Base-by-base conservation (phyloP, 345 rosid species). In the Citrus maxima region DNA sequence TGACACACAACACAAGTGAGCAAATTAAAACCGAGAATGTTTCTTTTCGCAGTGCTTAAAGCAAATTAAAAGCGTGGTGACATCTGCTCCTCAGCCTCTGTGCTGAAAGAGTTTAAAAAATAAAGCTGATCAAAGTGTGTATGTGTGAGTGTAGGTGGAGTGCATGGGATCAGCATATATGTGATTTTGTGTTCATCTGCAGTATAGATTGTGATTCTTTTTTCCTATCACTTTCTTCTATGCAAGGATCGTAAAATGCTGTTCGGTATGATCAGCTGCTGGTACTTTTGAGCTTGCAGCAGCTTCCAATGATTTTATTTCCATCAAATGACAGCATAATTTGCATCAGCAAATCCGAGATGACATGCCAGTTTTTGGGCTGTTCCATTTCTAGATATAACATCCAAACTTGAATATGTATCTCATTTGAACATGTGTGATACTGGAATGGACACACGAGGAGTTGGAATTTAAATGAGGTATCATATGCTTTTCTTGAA, bases 91-190 rank as follows among this genome's bases (percentile, higher is more conserved):
- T 83, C 74, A 12, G 51, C 16, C 51, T 12, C 5, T 13, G 51
- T 81, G 80, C 54, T 83, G 56, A 81, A 78, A 61, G 72, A 75
- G 79, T 60, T 42, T 54, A 81, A 35, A 6, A 35, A 35, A 9
- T 7, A 12, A 19, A 28, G 7, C 21, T 2, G 12, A 34, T 30
- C 34, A 19, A 63, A 30, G 10, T 5, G 67, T 28, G 2, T 16
- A 55, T 10, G 21, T 49, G 79, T 56, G 61, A 25, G 65, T 32
- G 65, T 77, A 80, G 82, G 85, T 83, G 86, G 86, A 70, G 82
- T 22, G 83, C 51, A 46, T 12, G 51, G 92, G 88, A 73, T 86
- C 85, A 83, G 89, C 85, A 86, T 85, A 84, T 80, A 74, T 63
- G 72, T 51, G 74, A 51, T 51, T 85, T 77, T 38, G 18, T 74